These are phyloP conservation scores for Xylaria intraflava DNA, from an alignment of 495 filamentous ascomycete species.

Conservation along the genomic window DNA sequence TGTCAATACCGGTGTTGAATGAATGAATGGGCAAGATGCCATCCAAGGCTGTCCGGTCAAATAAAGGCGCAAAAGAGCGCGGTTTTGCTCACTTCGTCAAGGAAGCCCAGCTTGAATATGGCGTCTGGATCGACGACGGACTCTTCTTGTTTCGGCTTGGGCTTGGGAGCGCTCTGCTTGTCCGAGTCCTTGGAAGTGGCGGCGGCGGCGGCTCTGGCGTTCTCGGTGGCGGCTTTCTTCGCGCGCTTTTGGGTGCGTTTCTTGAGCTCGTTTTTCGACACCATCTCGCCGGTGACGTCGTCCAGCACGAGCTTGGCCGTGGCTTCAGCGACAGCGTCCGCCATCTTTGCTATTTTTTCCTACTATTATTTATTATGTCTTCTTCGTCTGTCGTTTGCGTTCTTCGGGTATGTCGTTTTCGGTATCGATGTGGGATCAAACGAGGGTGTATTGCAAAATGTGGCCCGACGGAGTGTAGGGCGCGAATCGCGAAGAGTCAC, in stretches of 20 bases:
- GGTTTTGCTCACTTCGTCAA: slow-evolving; percentile 41
- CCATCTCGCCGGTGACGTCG: slow-evolving; percentile 60
- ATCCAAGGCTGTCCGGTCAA: neutral
- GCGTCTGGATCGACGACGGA: slow-evolving; percentile 55
- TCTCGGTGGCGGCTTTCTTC: slow-evolving; percentile 48
- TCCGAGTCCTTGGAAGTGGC: neutral
- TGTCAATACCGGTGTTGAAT: too few relatives aligned
- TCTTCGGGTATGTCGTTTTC: too few relatives aligned
- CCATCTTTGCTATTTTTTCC: slow-evolving; percentile 33
- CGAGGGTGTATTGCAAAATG: too few relatives aligned
- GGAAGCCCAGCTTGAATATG: slow-evolving; percentile 82
- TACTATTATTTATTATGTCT: too few relatives aligned
- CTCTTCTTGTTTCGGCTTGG: slow-evolving; percentile 35
- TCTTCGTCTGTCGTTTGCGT: too few relatives aligned
- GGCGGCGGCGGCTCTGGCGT: slow-evolving; percentile 39
- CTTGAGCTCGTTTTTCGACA: slow-evolving; percentile 60
- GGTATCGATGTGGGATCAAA: too few relatives aligned
- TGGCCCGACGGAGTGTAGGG: neutral
- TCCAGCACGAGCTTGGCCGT: slow-evolving; percentile 56
- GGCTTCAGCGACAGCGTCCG: slow-evolving; percentile 47
- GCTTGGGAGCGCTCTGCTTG: slow-evolving; percentile 38
- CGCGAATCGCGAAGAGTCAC: too few relatives aligned
- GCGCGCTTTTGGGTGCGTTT: slow-evolving; percentile 56
- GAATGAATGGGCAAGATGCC: too few relatives aligned
- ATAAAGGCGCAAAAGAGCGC: neutral